Evolutionary conservation across 176 grass and related monocot species (phyloP).

Genomic region (Oryza meyeriana): DNA sequence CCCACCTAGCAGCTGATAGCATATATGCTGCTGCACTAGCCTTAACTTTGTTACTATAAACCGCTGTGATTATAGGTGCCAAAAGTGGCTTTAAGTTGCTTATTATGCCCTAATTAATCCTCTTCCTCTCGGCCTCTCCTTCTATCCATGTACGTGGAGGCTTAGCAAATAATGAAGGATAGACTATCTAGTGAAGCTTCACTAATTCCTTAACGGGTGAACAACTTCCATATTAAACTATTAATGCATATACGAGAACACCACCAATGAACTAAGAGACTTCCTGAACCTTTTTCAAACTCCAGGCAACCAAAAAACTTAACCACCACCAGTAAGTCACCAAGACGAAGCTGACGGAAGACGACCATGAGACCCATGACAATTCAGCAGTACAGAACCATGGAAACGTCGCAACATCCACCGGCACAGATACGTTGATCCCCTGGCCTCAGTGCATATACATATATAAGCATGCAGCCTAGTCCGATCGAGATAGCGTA

Average conservation of each 20-base stretch:
- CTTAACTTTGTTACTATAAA: slow-evolving; percentile 1
- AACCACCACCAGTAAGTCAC: neutral
- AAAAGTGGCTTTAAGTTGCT: slow-evolving; percentile 7
- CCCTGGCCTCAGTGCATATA: neutral
- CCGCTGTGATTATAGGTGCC: neutral
- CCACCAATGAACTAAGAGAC: neutral
- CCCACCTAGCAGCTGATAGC: slow-evolving; percentile 10
- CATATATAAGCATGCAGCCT: neutral
- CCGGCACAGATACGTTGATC: neutral
- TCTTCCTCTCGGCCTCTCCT: neutral
- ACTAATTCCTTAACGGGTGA: neutral
- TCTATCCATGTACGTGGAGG: neutral
- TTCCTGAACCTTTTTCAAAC: neutral
- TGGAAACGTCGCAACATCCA: neutral
- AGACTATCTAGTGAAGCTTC: neutral
- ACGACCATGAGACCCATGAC: neutral
- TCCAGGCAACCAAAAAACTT: neutral
- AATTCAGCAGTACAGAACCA: neutral
- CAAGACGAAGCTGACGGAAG: neutral
- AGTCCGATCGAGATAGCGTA: neutral
- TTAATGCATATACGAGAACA: neutral
- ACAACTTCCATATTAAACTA: neutral
- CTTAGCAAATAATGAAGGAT: neutral
- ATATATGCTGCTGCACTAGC: slow-evolving; percentile 3
- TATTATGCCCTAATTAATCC: neutral